Evolutionary conservation across 495 filamentous ascomycete genomes (phyloP).

Genomic region (Schizothecium vesticola): DNA sequence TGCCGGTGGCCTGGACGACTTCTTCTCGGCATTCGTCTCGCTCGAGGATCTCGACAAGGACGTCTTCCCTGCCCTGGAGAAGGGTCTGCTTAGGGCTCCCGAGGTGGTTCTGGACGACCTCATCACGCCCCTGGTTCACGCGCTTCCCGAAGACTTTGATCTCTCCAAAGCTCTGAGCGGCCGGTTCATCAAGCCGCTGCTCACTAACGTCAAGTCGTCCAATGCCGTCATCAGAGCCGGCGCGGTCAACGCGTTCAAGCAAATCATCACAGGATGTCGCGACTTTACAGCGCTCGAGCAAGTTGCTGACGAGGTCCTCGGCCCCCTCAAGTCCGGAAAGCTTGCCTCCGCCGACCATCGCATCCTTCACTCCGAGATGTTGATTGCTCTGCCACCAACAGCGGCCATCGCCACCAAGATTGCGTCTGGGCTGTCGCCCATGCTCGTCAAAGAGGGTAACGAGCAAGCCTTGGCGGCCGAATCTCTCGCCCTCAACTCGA

Average conservation of each 20-base stretch:
- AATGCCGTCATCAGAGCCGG: constrained; percentile 71
- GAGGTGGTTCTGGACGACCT: constrained; percentile 81
- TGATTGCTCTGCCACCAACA: constrained; percentile 56
- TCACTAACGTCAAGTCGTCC: constrained; percentile 85
- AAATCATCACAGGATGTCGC: constrained; percentile 54
- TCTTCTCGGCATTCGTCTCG: constrained; percentile 71
- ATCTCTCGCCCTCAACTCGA: constrained; percentile 58
- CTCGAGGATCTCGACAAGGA: constrained; percentile 70
- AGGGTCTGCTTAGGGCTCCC: constrained; percentile 79
- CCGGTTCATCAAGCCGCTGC: constrained; percentile 73
- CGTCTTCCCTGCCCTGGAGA: constrained; percentile 76
- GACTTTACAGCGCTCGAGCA: constrained; percentile 53
- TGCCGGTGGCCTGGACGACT: constrained; percentile 68
- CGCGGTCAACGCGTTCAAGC: constrained; percentile 63
- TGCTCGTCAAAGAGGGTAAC: constrained; percentile 76
- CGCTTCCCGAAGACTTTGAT: constrained; percentile 66
- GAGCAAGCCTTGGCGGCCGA: constrained; percentile 76
- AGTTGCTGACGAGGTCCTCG: constrained; percentile 68
- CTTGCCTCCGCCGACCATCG: constrained; percentile 76
- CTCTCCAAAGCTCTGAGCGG: constrained; percentile 64
- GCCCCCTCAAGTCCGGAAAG: constrained; percentile 73
- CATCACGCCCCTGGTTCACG: constrained; percentile 60
- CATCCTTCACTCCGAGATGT: constrained; percentile 70
- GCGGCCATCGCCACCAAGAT: constrained; percentile 57
- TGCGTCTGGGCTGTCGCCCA: constrained; percentile 55